Evolutionary conservation across 768 basidiomycete species (phyloP).

Genomic region (Podaxis rugospora): DNA sequence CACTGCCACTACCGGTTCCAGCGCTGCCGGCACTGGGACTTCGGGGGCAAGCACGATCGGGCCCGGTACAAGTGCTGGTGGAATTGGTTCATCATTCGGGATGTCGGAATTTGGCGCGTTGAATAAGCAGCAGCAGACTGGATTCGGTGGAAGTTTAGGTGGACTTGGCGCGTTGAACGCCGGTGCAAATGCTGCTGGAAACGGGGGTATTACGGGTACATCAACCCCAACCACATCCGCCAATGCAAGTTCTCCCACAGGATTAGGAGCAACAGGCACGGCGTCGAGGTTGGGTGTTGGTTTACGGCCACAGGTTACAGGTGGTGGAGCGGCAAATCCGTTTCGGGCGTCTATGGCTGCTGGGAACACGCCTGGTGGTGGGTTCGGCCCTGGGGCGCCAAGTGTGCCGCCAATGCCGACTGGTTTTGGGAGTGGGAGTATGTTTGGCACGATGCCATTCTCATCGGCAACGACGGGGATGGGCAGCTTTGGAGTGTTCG

Average conservation of each 20-base stretch:
- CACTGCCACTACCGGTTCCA: conserved; percentile 32
- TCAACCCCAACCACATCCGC: conserved; percentile 19
- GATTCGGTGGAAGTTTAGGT: conserved; percentile 1
- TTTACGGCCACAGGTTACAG: conserved; percentile 60
- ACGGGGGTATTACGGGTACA: background rate
- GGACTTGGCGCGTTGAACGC: background rate
- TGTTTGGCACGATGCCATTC: background rate
- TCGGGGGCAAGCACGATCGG: background rate
- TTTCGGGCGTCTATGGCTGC: conserved; percentile 59
- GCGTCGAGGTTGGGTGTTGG: conserved; percentile 40
- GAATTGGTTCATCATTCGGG: background rate
- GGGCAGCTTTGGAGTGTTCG: background rate
- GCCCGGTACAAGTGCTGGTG: background rate
- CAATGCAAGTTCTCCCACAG: background rate
- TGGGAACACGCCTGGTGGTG: conserved; percentile 14
- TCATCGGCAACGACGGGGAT: background rate
- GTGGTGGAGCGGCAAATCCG: conserved; percentile 58
- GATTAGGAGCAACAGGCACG: background rate
- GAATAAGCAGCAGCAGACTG: conserved; percentile 10
- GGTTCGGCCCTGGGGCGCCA: background rate
- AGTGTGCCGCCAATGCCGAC: conserved; percentile 7
- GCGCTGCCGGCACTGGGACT: conserved; percentile 17
- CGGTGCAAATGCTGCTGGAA: conserved; percentile 4
- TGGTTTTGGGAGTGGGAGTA: conserved; percentile 6
- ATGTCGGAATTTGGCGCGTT: conserved; percentile 1